Percentiles rank a stretch among this genome's conserved stretches.
These are phyloP conservation scores for Pseudognaphalium luteoalbum DNA, from an alignment of 129 eudicot species.

Conservation along the genomic window DNA sequence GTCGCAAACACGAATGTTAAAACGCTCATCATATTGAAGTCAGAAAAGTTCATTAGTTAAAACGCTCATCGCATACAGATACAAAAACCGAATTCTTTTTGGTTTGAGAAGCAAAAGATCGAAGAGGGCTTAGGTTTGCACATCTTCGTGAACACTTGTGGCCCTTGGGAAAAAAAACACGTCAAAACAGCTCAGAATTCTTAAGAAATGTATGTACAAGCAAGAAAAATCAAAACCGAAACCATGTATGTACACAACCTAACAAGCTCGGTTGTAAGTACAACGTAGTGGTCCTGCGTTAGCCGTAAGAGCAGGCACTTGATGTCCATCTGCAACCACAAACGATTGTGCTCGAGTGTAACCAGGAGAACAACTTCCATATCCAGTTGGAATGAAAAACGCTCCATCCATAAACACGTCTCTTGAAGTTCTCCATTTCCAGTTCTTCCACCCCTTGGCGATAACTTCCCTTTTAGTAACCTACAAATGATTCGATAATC, in stretches of 20 bases:
- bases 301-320: conserved; percentile 54
- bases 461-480: conserved; percentile 64
- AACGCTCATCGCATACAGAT: background rate
- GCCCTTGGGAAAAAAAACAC: conserved; percentile 16
- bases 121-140: conserved; percentile 30
- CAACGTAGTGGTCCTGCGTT: conserved; percentile 60
- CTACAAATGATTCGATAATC: conserved; percentile 24
- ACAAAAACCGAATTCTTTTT: conserved; percentile 1
- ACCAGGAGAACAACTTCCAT: conserved; percentile 50
- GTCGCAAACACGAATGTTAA: background rate
- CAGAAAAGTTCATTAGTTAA: background rate
- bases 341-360: conserved; percentile 52
- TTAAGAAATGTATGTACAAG: background rate
- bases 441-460: conserved; percentile 52
- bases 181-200: background rate
- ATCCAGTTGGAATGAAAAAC: conserved; percentile 63
- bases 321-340: conserved; percentile 49
- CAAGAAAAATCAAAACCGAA: background rate
- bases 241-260: background rate
- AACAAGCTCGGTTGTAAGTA: conserved; percentile 39
- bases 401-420: conserved; percentile 65
- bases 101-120: conserved; percentile 5
- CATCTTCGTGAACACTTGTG: conserved; percentile 21
- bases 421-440: conserved; percentile 75
- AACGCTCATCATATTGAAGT: background rate